Evolutionary conservation across 768 basidiomycete genomes (phyloP), one percentile per base, ranked within the genome.

Genomic region (Boletus tomentosulus): DNA sequence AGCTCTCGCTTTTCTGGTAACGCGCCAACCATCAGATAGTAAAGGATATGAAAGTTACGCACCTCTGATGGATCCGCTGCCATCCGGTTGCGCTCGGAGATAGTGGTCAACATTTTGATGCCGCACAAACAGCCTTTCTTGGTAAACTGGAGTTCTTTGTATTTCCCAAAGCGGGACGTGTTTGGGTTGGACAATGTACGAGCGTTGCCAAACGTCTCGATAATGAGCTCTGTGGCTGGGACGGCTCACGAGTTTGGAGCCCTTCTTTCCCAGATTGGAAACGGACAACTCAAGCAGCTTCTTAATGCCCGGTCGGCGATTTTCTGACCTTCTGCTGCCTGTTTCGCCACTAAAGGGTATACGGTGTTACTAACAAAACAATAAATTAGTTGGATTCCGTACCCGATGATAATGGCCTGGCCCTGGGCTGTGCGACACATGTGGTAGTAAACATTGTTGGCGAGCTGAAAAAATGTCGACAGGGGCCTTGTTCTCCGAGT

Each of bases 101-200:
- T 95, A 96, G 73, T 98, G 98, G 66, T 98, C 93, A 59, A 98
- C 0, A 92, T 95, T 71, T 98, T 98, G 66, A 92, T 76, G 57
- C 96, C 95, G 43, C 78, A 85, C 0, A 98, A 73, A 4, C 94
- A 80, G 6, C 94, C 95, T 24, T 89, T 86, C 33, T 98, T 93
- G 48, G 82, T 90, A 74, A 98, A 98, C 71, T 98, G 97, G 1
- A 99, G 80, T 66, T 98, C 95, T 43, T 43, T 97, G 70, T 99
- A 99, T 69, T 96, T 94, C 51, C 96, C 96, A 67, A 96, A 97
- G 46, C 93, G 87, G 31, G 97, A 98, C 13, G 95, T 94, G 65
- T 97, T 97, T 46, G 91, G 82, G 65, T 98, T 97, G 74, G 90
- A 87, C 54, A 92, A 81, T 1, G 92, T 92, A 55, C 90, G 87